Base-by-base conservation (phyloP, 2,329 filamentous ascomycete genomes). In the Magnaporthiopsis rhizophila region DNA sequence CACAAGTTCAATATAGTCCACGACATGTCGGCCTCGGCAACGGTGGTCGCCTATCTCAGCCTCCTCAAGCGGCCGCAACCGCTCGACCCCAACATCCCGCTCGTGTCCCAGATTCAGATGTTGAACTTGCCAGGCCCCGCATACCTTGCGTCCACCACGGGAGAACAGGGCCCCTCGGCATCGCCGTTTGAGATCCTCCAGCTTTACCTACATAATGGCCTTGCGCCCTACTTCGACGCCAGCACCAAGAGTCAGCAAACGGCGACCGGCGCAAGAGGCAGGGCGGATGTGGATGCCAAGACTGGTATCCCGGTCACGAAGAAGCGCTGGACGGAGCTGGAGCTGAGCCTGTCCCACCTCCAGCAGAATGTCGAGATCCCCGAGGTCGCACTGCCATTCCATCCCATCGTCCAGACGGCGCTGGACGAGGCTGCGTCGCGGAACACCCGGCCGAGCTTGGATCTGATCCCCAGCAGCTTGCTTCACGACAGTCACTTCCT, bases 291-390 rank as follows among this genome's bases (percentile, higher is more conserved):
- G 62, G 95, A 98, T 72, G 88, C 91, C 59, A 96, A 96, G 79
- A 96, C 92, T 24, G 95, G 95, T 66, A 93, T 99, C 67, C 92
- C 95, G 21, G 92, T 94, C n/a, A 94, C 95, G 26, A 97, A 97
- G 82, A 97, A 97, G 84, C 91, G 92, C 72, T 89, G 98, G 75
- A 95, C 94, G 62, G 96, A 99, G 75, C 79, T 99, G 69, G 93
- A 97, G 75, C 83, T 97, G 70, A 95, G 90, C 69, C 80, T 99
- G 71, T 83, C 92, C 65, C 94, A 99, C 72, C 82, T 99, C 64
- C 93, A 97, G 77, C 93, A 99, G 76, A 98, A 99, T 76, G 92
- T 97, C 64, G 96, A 99, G 76, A 98, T 99, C 63, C 95, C 95
- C 26, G 92, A 96, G 71, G 84, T 98, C 62, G 89, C 91, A 24